Evolutionary conservation across 129 eudicot species (phyloP), one percentile per base, ranked within the genome.

Genomic region (Flaveria robusta): DNA sequence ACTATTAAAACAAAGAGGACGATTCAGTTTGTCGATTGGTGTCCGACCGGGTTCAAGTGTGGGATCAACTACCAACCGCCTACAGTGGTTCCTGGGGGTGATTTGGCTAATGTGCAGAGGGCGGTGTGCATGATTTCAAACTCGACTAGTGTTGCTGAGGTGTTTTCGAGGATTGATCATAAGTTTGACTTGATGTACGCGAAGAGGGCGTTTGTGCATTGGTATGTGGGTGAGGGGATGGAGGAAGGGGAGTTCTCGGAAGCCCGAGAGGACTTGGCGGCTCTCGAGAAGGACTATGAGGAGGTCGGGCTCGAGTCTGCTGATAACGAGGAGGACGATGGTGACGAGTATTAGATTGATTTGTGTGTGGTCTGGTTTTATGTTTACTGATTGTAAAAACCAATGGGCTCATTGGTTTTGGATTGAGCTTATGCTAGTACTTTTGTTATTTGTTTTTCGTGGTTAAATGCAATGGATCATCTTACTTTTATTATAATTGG

Each of bases 141-240:
- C 82, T 87, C 96, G n/a, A 90, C 96, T n/a, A 90, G 92, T 62
- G 92, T 90, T 52, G 96, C 91, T 56, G 92, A 90, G 80, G 96
- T 87, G 76, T 90, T 87, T 66, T 90, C 92, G 0, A 90, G 92
- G 72, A 90, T 90, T 69, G 96, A 90, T 80, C 90, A 83, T 77
- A 90, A 85, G 90, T 87, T 90, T 34, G 96, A 90, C 74, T 13
- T 90, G 79, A 90, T 90, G 92, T 90, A 90, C 4, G 89, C 93
- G 0, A 87, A 90, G 85, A 52, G 96, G 23, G 96, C 96, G 0
- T 90, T 90, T 41, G 92, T 87, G 37, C 96, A 90, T 41, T 90
- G 92, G 93, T 90, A 86, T 70, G 92, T 87, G 31, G 96, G 96
- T 72, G 92, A 90, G 75, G 96, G 96, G 10, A 90, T 90, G 92